phyloP scores from a whole-genome alignment of 1,139 yeast genomes.

The Suhomyces kunorum region DNA sequence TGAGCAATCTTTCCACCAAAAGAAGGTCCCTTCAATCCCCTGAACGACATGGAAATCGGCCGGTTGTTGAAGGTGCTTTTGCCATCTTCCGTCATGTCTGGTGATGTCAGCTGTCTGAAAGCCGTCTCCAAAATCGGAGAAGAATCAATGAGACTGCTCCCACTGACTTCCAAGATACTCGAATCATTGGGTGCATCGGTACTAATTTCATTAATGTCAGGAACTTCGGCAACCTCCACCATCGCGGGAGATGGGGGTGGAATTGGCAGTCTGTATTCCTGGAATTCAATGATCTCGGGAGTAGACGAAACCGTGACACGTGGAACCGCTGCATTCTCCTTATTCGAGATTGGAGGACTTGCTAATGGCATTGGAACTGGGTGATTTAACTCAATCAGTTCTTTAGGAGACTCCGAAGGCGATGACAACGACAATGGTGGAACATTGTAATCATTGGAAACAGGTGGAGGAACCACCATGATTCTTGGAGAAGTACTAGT shows the following conservation, averaged over 20 bases:
- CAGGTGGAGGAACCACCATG: conserved; percentile 5
- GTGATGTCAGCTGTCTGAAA: conserved; percentile 14
- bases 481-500: conserved; percentile 3
- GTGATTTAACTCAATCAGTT: conserved; percentile 8
- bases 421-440: conserved; percentile 10
- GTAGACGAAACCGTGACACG: conserved; percentile 6
- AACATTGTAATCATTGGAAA: conserved; percentile 1
- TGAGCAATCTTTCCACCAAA: conserved; percentile 41
- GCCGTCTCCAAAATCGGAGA: conserved; percentile 31
- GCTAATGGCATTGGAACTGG: conserved; percentile 13
- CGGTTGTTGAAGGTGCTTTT: conserved; percentile 30
- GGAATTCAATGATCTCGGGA: conserved; percentile 4
- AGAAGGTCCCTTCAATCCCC: conserved; percentile 61
- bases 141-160: conserved; percentile 14
- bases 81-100: conserved; percentile 15
- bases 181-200: conserved; percentile 3
- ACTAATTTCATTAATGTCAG: conserved; percentile 1
- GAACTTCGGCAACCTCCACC: no score
- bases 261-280: not conserved
- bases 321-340: conserved; percentile 1
- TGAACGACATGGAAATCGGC: conserved; percentile 69
- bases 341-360: conserved; percentile 6
- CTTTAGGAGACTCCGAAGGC: conserved; percentile 9
- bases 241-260: not conserved
- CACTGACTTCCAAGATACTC: conserved; percentile 13